phyloP scores from a whole-genome alignment of 1,284 basidiomycete genomes.

The Malassezia caprae region DNA sequence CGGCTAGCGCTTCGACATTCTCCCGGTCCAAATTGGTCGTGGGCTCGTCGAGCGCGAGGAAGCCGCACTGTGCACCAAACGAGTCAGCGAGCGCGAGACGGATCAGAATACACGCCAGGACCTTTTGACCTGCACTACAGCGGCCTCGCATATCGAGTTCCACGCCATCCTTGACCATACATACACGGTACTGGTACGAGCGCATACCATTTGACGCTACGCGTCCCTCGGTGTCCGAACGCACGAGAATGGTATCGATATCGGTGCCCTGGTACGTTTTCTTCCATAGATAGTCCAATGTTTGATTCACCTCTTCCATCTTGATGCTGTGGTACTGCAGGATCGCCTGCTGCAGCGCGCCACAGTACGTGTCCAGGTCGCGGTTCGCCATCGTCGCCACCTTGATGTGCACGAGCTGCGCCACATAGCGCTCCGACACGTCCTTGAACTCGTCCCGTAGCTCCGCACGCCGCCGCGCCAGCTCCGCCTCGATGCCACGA shows the following conservation, averaged over 20 bases:
- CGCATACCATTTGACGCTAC: slow-evolving; percentile 45
- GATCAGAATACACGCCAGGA: slow-evolving; percentile 97
- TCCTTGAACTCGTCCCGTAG: slow-evolving; percentile 72
- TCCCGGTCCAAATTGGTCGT: slow-evolving; percentile 94
- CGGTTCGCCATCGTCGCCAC: slow-evolving; percentile 39
- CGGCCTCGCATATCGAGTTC: slow-evolving; percentile 99
- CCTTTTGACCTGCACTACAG: slow-evolving; percentile 96
- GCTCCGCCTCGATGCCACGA: slow-evolving; percentile 29
- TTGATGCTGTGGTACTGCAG: slow-evolving; percentile 98
- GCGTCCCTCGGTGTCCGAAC: slow-evolving; percentile 74
- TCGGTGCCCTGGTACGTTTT: slow-evolving; percentile 99
- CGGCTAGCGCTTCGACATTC: slow-evolving; percentile 87
- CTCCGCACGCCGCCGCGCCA: slow-evolving; percentile 58
- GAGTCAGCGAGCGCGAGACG: slow-evolving; percentile 93
- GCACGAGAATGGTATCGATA: slow-evolving; percentile 93
- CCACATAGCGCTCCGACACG: slow-evolving; percentile 71
- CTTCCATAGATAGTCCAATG: slow-evolving; percentile 66
- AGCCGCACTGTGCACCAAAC: slow-evolving; percentile 93
- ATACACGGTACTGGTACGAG: slow-evolving; percentile 94
- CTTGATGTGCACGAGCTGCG: slow-evolving; percentile 89
- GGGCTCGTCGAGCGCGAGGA: slow-evolving; percentile 92
- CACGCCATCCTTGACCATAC: slow-evolving; percentile 95
- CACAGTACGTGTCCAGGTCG: slow-evolving; percentile 82
- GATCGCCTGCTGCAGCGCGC: slow-evolving; percentile 85
- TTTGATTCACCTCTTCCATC: slow-evolving; percentile 99